Base-by-base conservation (phyloP, 2,329 filamentous ascomycete genomes). In the Fonsecaea pedrosoi region DNA sequence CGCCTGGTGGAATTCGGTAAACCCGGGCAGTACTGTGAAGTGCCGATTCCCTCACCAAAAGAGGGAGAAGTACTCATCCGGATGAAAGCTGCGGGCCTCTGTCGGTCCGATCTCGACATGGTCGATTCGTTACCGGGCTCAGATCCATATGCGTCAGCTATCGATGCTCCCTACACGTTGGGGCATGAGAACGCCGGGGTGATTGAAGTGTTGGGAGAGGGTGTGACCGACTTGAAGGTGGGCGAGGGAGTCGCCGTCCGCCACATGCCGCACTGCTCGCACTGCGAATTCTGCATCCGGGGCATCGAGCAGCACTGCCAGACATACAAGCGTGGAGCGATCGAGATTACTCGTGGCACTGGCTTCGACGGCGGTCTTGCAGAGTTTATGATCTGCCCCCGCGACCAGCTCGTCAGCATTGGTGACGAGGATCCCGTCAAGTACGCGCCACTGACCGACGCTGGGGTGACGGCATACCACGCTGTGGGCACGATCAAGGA, bases 101-200 rank as follows among this genome's bases (percentile, higher is more conserved):
- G 72, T 48, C 70, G 73, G 45, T 72, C 73, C n/a, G 72, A 74
- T 38, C 65, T 74, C 37, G 68, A 70, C 45, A 66, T 70, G 65
- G 40, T 70, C 2, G 68, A 68, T 25, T 65, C 65, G 4, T 25
- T 37, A 6, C 65, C 65, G 2, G 64, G 64, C 7, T 62, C 64
- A 25, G 64, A 66, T 65, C 65, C 66, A 9, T 70, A 70, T 54
- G 65, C 61, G 2, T 61, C 65, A 7, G 57, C 59, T 4, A 34
- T 68, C 21, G 60, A 64, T 32, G 66, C 50, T 4, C 55, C 62
- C 8, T 70, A 68, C 48, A 86, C 87, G 0, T 89, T 90, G 69
- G 83, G 68, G 13, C 68, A 70, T 40, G 68, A 70, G 55, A 70
- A 62, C 50, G 68, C 66, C 15, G 68, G 68, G 30, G 45, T 63